These are phyloP conservation scores for Malus asiatica DNA, from an alignment of 306 rosid genomes.

Conservation along the genomic window DNA sequence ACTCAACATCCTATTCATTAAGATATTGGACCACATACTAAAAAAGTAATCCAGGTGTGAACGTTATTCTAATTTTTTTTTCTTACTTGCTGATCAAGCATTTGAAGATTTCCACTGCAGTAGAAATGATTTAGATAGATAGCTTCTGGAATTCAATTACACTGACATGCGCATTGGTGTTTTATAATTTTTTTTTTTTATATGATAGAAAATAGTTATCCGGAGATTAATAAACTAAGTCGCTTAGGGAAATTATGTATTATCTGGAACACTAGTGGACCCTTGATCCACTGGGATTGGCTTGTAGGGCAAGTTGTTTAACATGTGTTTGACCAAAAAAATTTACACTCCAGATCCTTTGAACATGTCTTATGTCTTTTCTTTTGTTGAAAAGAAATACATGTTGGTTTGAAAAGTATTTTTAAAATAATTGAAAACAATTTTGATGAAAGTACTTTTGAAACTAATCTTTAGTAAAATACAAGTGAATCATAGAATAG, in stretches of 20 bases:
- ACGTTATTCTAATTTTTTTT: neutral
- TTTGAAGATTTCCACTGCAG: neutral
- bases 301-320: neutral
- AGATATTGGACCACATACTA: no score
- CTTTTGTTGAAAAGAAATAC: neutral
- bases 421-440: no score
- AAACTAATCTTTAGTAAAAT: no score
- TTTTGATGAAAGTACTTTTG: no score
- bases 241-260: neutral
- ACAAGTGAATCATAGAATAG: no score
- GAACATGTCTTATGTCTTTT: neutral
- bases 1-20: no score
- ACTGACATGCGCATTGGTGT: neutral
- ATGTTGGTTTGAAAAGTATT: no score
- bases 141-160: neutral
- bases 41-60: neutral
- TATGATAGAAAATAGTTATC: neutral
- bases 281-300: neutral
- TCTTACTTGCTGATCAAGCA: neutral
- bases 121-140: neutral
- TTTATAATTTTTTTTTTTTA: neutral
- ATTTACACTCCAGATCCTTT: neutral
- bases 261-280: neutral
- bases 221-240: neutral
- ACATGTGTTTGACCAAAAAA: constrained; percentile 6